Base-by-base conservation (phyloP, 2,329 filamentous ascomycete genomes). In the Fusarium sterilihyphosum region DNA sequence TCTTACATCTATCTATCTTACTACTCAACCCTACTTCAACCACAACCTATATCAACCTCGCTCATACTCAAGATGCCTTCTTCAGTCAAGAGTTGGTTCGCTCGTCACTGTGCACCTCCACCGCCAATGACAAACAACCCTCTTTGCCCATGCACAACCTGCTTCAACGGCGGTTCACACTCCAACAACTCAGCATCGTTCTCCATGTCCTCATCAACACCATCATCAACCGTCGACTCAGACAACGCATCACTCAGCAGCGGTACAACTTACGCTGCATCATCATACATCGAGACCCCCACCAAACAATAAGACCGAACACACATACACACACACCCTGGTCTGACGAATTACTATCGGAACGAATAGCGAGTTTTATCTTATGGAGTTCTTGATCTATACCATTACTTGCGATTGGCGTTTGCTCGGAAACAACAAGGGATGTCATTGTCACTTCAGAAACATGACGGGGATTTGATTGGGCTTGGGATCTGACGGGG, bases 71-170 rank as follows among this genome's bases (percentile, higher is more conserved):
- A 53, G 53, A 81, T 82, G 81, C 74, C 81, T 69, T 82, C 81
- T 40, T 67, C 76, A 58, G 77, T 71, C 52, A 80, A 79, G 57
- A 80, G 77, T 72, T 85, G 83, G 83, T 84, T 84, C 68, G 80
- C 82, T 56, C 82, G 83, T 70, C 83, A 84, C 80, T 84, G 82
- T 71, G 77, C 82, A 54, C 82, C 83, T 61, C 81, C 81, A 24
- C 83, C 83, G 5, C 82, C 83, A 52, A 76, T 83, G 75, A 80
- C 79, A 75, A 73, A 75, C 67, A 77, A 75, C 40, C 77, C 81
- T 8, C 71, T 78, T 26, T 85, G 83, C 63, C 82, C 82, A 60
- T 85, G 83, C 74, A 79, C 77, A 59, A 70, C 77, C 52, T 83
- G 82, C 78, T 83, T 75, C 78, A 80, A 79, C 65, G 66, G 70